phyloP scores from a whole-genome alignment of 2,329 filamentous ascomycete species.

The Cordyceps fumosorosea region DNA sequence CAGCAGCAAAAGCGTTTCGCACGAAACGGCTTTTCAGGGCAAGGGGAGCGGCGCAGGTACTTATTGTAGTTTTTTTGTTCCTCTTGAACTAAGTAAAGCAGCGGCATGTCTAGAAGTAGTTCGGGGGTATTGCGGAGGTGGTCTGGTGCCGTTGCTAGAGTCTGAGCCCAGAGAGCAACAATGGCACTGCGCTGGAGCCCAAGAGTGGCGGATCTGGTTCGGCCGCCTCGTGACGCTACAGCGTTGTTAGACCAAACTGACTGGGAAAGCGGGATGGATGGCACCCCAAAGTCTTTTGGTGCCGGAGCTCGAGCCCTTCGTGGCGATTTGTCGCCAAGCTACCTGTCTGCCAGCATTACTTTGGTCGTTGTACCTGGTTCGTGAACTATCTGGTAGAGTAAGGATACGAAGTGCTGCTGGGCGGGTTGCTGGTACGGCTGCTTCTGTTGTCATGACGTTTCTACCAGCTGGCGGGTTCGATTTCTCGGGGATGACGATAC shows the following conservation, averaged over 20 bases:
- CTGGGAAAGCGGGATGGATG: background rate
- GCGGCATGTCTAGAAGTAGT: background rate
- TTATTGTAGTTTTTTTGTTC: background rate
- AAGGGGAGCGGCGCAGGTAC: background rate
- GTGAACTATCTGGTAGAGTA: background rate
- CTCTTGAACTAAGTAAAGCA: background rate
- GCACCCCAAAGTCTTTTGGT: background rate
- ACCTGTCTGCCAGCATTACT: background rate
- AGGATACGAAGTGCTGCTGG: background rate
- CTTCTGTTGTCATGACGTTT: no score
- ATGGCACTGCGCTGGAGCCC: background rate
- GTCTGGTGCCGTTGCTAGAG: conserved; percentile 2
- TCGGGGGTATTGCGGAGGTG: conserved; percentile 10
- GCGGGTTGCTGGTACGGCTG: background rate
- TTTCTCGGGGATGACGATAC: background rate
- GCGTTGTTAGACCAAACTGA: background rate
- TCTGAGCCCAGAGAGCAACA: background rate
- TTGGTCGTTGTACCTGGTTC: no score
- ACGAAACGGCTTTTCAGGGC: background rate
- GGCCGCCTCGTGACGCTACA: conserved; percentile 8
- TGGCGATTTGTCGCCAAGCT: background rate
- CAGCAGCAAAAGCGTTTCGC: background rate
- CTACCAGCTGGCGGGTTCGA: background rate
- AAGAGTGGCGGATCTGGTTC: conserved; percentile 12
- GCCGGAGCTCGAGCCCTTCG: conserved; percentile 8